phyloP scores from a whole-genome alignment of 163 green algal species.

The Picocystis sp. region DNA sequence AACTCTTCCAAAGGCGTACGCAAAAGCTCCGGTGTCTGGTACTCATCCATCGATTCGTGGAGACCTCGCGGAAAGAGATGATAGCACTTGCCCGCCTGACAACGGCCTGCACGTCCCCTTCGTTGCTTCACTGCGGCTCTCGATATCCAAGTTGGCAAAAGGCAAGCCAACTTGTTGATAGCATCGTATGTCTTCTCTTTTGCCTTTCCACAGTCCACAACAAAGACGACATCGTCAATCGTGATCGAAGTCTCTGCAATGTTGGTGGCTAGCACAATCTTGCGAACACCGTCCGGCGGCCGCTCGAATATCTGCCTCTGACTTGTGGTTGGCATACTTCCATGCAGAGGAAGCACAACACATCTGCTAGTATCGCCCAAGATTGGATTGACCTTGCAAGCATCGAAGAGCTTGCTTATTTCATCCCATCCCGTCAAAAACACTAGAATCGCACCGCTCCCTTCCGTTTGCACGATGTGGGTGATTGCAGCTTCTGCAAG shows the following conservation, averaged over 20 bases:
- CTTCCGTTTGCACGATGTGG: conserved; percentile 9
- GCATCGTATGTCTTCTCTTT: conserved; percentile 38
- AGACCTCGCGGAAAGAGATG: conserved; percentile 21
- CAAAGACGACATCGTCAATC: conserved; percentile 36
- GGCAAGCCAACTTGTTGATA: conserved; percentile 20
- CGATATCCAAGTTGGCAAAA: conserved; percentile 28
- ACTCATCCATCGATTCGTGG: conserved; percentile 18
- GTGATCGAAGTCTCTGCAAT: conserved; percentile 43
- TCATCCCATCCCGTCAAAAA: conserved; percentile 45
- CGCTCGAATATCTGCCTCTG: conserved; percentile 30
- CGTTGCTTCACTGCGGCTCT: conserved; percentile 27
- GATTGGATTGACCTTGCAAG: conserved; percentile 4
- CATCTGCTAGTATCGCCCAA: conserved; percentile 5
- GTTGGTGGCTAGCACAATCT: conserved; percentile 38
- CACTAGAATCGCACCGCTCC: conserved; percentile 27
- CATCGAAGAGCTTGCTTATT: conserved; percentile 30
- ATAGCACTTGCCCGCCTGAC: conserved; percentile 26
- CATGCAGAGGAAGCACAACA: conserved; percentile 25
- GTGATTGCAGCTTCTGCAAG: conserved; percentile 10
- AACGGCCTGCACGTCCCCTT: conserved; percentile 21
- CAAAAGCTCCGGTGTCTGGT: conserved; percentile 24
- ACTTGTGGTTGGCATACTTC: conserved; percentile 26
- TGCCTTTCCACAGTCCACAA: conserved; percentile 27
- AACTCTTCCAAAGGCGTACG: conserved; percentile 30
- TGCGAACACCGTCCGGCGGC: conserved; percentile 31